Base-by-base conservation (phyloP, 257 asterid genomes). In the Henckelia pumila region DNA sequence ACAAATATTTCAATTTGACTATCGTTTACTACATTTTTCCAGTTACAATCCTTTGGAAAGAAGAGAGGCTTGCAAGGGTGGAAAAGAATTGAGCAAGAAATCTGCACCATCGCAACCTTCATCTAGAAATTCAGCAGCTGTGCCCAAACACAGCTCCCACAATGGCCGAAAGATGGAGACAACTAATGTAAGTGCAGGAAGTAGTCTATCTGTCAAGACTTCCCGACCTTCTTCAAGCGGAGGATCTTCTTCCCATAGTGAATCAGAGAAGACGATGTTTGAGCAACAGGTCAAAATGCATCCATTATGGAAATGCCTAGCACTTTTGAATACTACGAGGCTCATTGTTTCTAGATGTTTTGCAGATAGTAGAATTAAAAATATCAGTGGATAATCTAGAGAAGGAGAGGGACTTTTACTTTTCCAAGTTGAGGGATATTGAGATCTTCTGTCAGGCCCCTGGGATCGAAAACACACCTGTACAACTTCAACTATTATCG, bases 361-460 rank as follows among this genome's bases (percentile, higher is more conserved):
- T 56, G 78, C 91, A 92, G 98, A 83, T 92, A 35, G 88, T 96
- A 0, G 96, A 89, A 65, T 47, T 92, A 86, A 92, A 89, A 81
- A 71, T 92, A 53, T 86, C 91, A 2, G 85, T 92, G 24, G 98
- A 92, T 73, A 83, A 93, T 59, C 83, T 89, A 14, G 98, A 92
- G 84, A 88, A 86, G 84, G 98, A 92, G 79, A 84, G 98, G 75
- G 98, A 89, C 81, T 92, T 89, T 76, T 89, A 89, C 85, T 92
- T 92, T 66, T 79, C 88, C 59, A 92, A 89, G 77, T 59, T 92
- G 81, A 88, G 98, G 83, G 98, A 92, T 63, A 77, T 89, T 49
- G 98, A 89, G 71, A 85, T 92, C 74, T 58, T 89, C 47, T 88
- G 96, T 83, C 97, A 92, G 82, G 79, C 77, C 40, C 89, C 97